Conservation (phyloP, 1,139 yeast species). For the Pichiaceae sp. region DNA sequence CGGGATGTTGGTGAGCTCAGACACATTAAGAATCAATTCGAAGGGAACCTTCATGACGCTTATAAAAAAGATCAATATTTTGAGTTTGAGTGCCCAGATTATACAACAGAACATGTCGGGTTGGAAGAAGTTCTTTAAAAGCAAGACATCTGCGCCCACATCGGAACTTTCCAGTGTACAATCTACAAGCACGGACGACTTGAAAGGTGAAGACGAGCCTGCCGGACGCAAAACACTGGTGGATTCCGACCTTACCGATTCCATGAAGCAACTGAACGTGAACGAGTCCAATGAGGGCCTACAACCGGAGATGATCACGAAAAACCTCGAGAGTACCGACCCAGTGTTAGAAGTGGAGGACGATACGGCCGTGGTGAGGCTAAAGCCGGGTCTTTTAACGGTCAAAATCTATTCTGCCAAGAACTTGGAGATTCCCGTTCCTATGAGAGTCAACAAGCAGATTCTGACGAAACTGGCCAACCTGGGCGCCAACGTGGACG, state of each 20-base stretch:
- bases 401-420: constrained; percentile 61
- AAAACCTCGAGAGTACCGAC: constrained; percentile 21
- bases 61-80: background rate
- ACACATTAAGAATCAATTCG: constrained; percentile 48
- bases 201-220: background rate
- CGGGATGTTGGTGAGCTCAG: constrained; percentile 75
- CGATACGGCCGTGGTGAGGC: constrained; percentile 3
- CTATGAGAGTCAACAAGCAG: constrained; percentile 39
- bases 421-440: constrained; percentile 49
- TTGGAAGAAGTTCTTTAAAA: constrained; percentile 22
- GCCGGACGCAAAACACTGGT: constrained; percentile 15
- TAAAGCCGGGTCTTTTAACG: constrained; percentile 61
- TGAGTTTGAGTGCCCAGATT: background rate
- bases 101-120: constrained; percentile 16
- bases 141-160: constrained; percentile 1
- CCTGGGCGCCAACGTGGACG: constrained; percentile 24
- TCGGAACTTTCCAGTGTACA: background rate
- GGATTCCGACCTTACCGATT: constrained; percentile 10
- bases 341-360: constrained; percentile 19
- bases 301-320: constrained; percentile 17
- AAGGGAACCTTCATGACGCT: constrained; percentile 30
- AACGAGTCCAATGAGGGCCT: background rate
- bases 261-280: background rate
- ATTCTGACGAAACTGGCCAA: constrained; percentile 42
- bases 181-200: background rate